Base-by-base conservation (phyloP, 192 early-diverging fungal genomes). In the Blastocladiella britannica region DNA sequence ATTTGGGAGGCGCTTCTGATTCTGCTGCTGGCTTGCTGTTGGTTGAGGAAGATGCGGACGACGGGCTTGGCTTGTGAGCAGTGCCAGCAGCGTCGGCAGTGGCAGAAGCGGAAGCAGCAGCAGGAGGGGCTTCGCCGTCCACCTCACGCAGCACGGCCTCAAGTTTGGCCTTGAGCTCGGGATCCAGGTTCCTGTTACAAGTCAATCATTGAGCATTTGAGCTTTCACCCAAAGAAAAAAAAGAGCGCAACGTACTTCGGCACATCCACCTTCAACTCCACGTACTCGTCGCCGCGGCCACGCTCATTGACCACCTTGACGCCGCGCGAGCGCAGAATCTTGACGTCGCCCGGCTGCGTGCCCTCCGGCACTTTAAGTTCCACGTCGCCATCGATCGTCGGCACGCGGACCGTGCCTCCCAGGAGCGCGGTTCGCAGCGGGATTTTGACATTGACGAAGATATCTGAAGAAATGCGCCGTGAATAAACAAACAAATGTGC, bases 301-400 rank as follows among this genome's bases (percentile, higher is more conserved):
- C 52, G 53, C 5, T 69, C 65, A 43, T 79, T 70, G 51, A 88
- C 43, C 29, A 73, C 69, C 30, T 71, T 68, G 22, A 88, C 77
- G 43, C 94, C 94, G 28, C 88, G 82, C 20, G 72, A 73, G 59
- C 83, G 75, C 65, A 98, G 67, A 20, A 78, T 64, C 56, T 83
- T 84, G 53, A 80, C 72, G 28, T 93, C 91, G n/a, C 81, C 83
- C 0, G 94, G 89, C 64, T 98, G 94, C 5, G 84, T 79, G 31
- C 91, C 92, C 8, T 82, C 55, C 22, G 82, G 82, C 47, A 98
- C 66, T 53, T 79, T 87, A 28, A 98, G 67, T 56, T 98, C 92
- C 0, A 95, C 89, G 60, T 93, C 87, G 28, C 94, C 92, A 65
- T 98, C 92, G 7, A 98, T 77, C 7, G 94, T 95, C 1, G 88